Conservation (phyloP, 2,329 filamentous ascomycete genomes). For the Fusarium buharicum region DNA sequence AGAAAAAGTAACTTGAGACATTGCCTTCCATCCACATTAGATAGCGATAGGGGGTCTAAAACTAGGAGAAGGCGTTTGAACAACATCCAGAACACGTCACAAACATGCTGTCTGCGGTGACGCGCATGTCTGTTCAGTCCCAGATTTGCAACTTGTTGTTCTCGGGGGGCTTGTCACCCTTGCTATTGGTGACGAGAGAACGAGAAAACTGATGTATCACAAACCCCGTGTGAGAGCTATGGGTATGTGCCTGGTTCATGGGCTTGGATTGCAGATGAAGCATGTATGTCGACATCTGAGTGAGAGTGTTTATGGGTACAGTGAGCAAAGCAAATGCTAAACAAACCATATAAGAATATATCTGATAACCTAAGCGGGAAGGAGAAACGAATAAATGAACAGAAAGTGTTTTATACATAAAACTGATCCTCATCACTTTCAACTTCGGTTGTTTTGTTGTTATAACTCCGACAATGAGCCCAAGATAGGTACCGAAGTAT, state of each 20-base stretch:
- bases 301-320: not conserved
- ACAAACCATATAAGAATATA: not conserved
- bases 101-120: constrained; percentile 6
- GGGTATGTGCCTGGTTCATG: not conserved
- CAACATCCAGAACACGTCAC: not conserved
- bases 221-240: not conserved
- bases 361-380: not conserved
- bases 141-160: not conserved
- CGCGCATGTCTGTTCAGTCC: not conserved
- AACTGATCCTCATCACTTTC: not conserved
- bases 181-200: not conserved
- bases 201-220: not conserved
- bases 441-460: not conserved
- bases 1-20: constrained; percentile 28
- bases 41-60: too few species aligned
- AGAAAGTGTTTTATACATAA: not conserved
- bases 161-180: not conserved
- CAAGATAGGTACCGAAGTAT: too few species aligned
- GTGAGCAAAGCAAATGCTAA: not conserved
- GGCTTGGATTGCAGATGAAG: not conserved
- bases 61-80: not conserved
- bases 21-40: not conserved
- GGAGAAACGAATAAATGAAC: not conserved
- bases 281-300: constrained; percentile 32
- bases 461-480: too few species aligned